phyloP scores from a whole-genome alignment of 257 asterid genomes.

The Galeopsis tetrahit region DNA sequence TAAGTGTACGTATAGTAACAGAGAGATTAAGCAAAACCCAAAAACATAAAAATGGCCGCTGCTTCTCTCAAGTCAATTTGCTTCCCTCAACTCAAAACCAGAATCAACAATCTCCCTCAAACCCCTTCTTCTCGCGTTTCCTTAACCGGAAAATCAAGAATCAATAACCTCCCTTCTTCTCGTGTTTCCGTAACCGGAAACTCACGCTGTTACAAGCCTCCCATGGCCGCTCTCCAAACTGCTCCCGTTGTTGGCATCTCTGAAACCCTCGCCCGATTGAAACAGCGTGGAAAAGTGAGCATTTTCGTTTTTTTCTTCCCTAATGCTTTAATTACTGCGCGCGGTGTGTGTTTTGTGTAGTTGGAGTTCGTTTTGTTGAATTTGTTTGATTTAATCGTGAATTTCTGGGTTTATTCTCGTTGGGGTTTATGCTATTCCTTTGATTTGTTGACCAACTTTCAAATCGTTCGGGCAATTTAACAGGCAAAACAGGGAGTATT shows the following conservation, averaged over 20 bases:
- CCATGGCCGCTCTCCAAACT: slow-evolving; percentile 54
- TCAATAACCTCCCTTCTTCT: slow-evolving; percentile 12
- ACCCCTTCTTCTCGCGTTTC: slow-evolving; percentile 28
- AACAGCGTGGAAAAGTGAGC: slow-evolving; percentile 61
- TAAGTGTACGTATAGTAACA: no score
- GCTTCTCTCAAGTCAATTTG: slow-evolving; percentile 38
- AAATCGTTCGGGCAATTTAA: no score
- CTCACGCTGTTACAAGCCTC: slow-evolving; percentile 38
- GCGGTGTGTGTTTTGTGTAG: background rate
- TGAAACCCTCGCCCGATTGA: slow-evolving; percentile 64
- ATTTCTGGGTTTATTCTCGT: background rate
- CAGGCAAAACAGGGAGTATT: no score
- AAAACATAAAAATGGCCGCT: slow-evolving; percentile 39
- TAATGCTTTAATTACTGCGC: background rate
- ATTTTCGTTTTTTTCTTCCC: background rate
- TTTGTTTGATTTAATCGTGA: background rate
- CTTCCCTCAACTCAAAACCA: slow-evolving; percentile 42
- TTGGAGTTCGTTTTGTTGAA: background rate
- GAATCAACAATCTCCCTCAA: slow-evolving; percentile 8
- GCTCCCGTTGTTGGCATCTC: slow-evolving; percentile 52
- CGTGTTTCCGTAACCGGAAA: slow-evolving; percentile 17
- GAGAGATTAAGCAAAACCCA: background rate
- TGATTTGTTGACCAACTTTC: no score
- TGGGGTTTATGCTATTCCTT: background rate
- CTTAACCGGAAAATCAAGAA: slow-evolving; percentile 14